phyloP scores from a whole-genome alignment of 176 grass and related monocot genomes.

The Rhynchospora tenuis region DNA sequence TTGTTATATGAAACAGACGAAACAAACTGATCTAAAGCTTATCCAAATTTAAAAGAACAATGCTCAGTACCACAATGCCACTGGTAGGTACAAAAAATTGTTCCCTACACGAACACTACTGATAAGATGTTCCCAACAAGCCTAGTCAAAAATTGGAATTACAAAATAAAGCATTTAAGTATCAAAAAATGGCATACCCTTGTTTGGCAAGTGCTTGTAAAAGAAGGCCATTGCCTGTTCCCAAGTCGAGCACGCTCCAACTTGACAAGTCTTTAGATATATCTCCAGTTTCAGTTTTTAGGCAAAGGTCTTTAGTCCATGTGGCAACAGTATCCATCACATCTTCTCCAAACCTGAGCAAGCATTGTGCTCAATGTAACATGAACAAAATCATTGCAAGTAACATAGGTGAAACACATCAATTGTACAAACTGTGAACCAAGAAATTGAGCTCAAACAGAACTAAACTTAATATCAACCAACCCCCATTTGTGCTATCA shows the following conservation, averaged over 20 bases:
- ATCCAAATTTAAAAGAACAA: neutral
- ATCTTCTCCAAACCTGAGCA: constrained; percentile 83
- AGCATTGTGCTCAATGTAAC: neutral
- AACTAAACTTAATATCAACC: neutral
- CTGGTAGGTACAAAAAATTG: neutral
- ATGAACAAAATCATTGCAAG: neutral
- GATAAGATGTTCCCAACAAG: neutral
- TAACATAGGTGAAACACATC: neutral
- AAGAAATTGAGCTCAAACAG: neutral
- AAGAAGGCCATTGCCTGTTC: constrained; percentile 90
- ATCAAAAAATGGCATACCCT: constrained; percentile 40
- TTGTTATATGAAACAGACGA: neutral
- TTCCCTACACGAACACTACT: neutral
- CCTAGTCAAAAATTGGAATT: neutral
- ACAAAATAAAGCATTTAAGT: neutral
- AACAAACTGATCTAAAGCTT: neutral
- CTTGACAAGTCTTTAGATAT: constrained; percentile 37
- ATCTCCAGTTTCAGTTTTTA: constrained; percentile 40
- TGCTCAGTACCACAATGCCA: neutral
- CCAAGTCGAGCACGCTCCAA: constrained; percentile 78
- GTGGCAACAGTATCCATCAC: constrained; percentile 88
- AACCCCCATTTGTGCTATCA: neutral
- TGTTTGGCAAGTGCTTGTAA: constrained; percentile 80
- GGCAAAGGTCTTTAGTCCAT: constrained; percentile 78
- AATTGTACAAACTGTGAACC: neutral